phyloP scores from a whole-genome alignment of 139 green algal species.

The Coelastrella sp. region DNA sequence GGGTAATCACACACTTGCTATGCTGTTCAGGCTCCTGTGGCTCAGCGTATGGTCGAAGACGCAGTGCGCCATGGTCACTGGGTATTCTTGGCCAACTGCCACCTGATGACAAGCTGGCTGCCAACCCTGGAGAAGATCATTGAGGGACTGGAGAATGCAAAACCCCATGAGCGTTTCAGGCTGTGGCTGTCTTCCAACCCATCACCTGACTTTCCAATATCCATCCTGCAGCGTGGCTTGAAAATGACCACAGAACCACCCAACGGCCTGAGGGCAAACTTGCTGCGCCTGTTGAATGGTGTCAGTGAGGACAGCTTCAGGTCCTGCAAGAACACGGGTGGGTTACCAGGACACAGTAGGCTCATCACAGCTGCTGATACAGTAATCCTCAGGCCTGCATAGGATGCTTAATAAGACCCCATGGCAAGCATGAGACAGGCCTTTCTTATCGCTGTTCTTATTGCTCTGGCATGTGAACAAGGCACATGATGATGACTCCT shows the following conservation, averaged over 20 bases:
- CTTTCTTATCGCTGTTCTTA: no score
- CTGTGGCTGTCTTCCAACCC: constrained; percentile 89
- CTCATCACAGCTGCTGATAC: not conserved
- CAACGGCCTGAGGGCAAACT: constrained; percentile 88
- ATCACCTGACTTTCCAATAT: constrained; percentile 82
- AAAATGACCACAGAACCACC: constrained; percentile 95
- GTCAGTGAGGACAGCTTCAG: constrained; percentile 76
- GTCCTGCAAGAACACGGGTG: constrained; percentile 65
- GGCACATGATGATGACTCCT: not conserved
- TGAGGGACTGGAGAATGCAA: constrained; percentile 66
- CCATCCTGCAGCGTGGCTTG: constrained; percentile 70
- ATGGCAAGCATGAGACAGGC: no score
- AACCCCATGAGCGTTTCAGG: constrained; percentile 83
- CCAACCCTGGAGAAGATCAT: constrained; percentile 89
- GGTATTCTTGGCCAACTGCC: constrained; percentile 94
- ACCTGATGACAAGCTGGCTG: constrained; percentile 92
- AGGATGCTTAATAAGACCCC: no score
- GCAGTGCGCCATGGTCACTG: constrained; percentile 79
- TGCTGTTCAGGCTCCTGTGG: constrained; percentile 72
- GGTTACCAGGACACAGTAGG: not conserved
- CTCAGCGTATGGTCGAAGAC: constrained; percentile 83
- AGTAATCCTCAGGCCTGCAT: no score
- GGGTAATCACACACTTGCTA: no score
- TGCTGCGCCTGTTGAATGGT: constrained; percentile 85
- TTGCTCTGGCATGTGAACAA: no score